Conservation (phyloP, 1,284 basidiomycete species). For the Apiotrichum domesticum region DNA sequence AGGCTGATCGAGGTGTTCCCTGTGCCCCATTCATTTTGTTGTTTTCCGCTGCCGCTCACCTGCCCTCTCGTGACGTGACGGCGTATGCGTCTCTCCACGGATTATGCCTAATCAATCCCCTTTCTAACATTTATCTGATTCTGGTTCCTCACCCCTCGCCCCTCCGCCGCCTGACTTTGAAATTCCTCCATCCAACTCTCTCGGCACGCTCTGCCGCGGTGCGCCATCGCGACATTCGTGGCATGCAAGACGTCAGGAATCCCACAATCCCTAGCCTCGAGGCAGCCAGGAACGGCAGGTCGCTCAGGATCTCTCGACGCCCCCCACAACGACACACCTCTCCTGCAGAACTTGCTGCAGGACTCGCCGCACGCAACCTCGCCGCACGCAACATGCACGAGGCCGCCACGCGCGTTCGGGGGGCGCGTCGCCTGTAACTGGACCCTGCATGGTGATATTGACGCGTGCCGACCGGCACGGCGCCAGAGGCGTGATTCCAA, state of each 20-base stretch:
- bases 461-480: background rate
- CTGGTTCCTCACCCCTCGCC: background rate
- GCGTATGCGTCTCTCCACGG: background rate
- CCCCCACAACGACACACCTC: too few relatives aligned
- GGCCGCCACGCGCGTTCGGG: background rate
- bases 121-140: background rate
- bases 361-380: background rate
- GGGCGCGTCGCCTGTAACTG: too few relatives aligned
- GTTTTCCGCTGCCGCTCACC: background rate
- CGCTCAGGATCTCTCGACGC: too few relatives aligned
- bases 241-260: too few relatives aligned
- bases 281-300: background rate
- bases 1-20: background rate
- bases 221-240: too few relatives aligned
- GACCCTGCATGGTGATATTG: background rate
- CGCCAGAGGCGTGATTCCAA: background rate
- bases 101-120: too few relatives aligned
- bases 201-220: too few relatives aligned
- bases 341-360: too few relatives aligned
- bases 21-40: background rate
- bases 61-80: background rate
- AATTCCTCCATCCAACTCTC: too few relatives aligned
- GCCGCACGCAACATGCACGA: background rate
- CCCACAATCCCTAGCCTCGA: background rate
- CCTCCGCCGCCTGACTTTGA: background rate